A percentile compares a stretch with the other conserved stretches of the same genome.
Conservation (phyloP, 208 protist species). For the Wallacemonas collosoma region DNA sequence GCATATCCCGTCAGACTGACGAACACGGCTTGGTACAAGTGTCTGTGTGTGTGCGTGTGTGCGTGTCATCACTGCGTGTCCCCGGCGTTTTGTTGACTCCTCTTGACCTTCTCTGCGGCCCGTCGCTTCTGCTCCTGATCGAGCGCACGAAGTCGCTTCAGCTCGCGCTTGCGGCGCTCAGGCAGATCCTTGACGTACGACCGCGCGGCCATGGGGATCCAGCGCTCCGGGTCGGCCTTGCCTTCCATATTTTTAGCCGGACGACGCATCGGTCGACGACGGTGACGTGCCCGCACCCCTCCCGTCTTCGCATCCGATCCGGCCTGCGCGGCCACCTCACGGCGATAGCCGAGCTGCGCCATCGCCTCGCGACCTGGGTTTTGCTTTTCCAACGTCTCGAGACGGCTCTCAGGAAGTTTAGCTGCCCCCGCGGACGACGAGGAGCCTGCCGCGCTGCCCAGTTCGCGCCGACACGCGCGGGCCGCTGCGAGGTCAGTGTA, state of each 20-base stretch:
- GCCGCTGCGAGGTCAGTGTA: conserved; percentile 53
- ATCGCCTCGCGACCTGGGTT: conserved; percentile 49
- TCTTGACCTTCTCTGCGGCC: conserved; percentile 43
- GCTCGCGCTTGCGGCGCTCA: conserved; percentile 74
- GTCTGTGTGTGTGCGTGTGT: background rate
- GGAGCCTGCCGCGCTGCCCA: background rate
- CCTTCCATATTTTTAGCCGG: conserved; percentile 73
- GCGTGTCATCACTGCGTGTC: background rate
- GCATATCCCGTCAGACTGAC: too few relatives aligned
- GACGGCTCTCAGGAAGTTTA: conserved; percentile 4
- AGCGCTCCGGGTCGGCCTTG: conserved; percentile 83
- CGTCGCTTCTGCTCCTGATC: conserved; percentile 85
- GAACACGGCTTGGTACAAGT: background rate
- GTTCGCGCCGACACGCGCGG: conserved; percentile 23
- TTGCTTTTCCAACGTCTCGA: conserved; percentile 39
- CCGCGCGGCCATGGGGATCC: conserved; percentile 81
- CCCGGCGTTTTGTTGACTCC: background rate
- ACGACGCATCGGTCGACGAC: conserved; percentile 41
- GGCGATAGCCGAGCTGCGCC: conserved; percentile 67
- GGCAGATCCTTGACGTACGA: conserved; percentile 88
- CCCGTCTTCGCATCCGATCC: conserved; percentile 18
- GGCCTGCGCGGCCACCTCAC: conserved; percentile 22
- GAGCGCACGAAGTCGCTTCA: conserved; percentile 76
- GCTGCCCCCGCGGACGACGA: conserved; percentile 4
- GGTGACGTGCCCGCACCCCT: conserved; percentile 25